A percentile compares a stretch with the other conserved stretches of the same genome.
These are phyloP conservation scores for Candida argentea DNA, from an alignment of 805 yeast genomes.

Conservation along the genomic window DNA sequence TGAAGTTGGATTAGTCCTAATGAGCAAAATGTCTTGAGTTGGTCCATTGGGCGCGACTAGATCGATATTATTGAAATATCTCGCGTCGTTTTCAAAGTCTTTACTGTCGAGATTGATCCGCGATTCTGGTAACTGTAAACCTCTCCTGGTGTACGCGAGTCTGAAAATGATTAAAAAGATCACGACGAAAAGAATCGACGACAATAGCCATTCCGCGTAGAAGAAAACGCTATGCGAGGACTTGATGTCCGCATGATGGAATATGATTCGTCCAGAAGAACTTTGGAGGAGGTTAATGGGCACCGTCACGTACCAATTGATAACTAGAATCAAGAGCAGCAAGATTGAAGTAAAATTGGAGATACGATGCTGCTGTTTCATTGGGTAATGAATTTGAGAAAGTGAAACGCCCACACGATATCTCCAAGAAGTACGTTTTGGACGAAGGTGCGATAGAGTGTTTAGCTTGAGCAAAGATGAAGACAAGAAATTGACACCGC, in stretches of 20 bases:
- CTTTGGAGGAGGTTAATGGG: constrained; percentile 10
- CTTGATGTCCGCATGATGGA: constrained; percentile 4
- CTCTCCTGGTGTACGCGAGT: constrained; percentile 7
- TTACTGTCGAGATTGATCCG: constrained; percentile 1
- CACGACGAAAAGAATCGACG: constrained; percentile 40
- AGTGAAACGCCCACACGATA: constrained; percentile 24
- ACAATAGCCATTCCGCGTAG: constrained; percentile 45
- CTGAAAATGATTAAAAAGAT: constrained; percentile 34
- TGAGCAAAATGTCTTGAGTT: constrained; percentile 49
- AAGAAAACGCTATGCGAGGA: constrained; percentile 38
- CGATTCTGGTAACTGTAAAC: neutral
- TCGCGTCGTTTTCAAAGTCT: constrained; percentile 6
- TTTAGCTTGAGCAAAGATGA: constrained; percentile 11
- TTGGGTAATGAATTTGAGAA: constrained; percentile 29
- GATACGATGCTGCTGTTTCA: constrained; percentile 13
- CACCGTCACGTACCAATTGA: constrained; percentile 12
- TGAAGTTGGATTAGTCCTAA: constrained; percentile 46
- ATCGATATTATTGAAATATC: constrained; percentile 21
- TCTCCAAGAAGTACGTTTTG: constrained; percentile 11
- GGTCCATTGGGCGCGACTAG: constrained; percentile 33
- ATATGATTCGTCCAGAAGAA: constrained; percentile 2
- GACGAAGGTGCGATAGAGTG: constrained; percentile 6
- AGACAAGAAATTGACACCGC: constrained; percentile 20
- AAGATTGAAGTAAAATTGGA: constrained; percentile 8
- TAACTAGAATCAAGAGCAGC: constrained; percentile 8